Conservation (phyloP, 345 rosid genomes). For the Psidium guajava region DNA sequence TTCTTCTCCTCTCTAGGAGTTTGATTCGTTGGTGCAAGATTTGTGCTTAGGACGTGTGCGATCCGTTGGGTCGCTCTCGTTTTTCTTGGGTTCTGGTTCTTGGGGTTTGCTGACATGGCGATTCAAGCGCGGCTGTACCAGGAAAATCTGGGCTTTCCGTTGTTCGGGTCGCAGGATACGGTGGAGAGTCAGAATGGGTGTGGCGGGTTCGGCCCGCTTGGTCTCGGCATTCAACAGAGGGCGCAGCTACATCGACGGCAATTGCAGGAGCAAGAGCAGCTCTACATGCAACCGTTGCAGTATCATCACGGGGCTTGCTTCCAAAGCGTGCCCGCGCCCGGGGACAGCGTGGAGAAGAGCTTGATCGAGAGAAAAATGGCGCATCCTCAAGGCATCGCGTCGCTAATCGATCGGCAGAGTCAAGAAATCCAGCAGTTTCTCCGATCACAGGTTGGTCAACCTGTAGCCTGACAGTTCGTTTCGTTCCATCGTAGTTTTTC, state of each 20-base stretch:
- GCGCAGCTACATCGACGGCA: neutral
- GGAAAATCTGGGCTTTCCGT: conserved; percentile 26
- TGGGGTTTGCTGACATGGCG: conserved; percentile 32
- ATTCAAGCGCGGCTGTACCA: conserved; percentile 52
- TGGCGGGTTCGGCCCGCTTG: conserved; percentile 4
- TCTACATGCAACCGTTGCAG: conserved; percentile 16
- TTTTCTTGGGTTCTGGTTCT: neutral
- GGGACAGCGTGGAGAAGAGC: neutral
- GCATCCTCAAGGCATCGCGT: conserved; percentile 8
- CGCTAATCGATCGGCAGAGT: conserved; percentile 33
- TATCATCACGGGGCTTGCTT: conserved; percentile 19
- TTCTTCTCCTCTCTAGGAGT: neutral
- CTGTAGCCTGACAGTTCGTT: neutral
- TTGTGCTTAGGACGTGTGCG: neutral
- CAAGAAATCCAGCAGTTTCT: conserved; percentile 53
- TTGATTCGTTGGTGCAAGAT: neutral
- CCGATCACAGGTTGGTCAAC: conserved; percentile 46
- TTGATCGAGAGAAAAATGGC: neutral
- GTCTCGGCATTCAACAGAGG: neutral
- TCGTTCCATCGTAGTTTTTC: no score
- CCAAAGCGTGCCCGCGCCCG: neutral
- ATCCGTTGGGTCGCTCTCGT: neutral
- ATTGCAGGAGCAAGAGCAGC: conserved; percentile 5
- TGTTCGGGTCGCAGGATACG: conserved; percentile 23
- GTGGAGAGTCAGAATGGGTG: neutral